These are phyloP conservation scores for Coemansia pectinata DNA, from an alignment of 192 early-diverging fungal species.

Conservation along the genomic window DNA sequence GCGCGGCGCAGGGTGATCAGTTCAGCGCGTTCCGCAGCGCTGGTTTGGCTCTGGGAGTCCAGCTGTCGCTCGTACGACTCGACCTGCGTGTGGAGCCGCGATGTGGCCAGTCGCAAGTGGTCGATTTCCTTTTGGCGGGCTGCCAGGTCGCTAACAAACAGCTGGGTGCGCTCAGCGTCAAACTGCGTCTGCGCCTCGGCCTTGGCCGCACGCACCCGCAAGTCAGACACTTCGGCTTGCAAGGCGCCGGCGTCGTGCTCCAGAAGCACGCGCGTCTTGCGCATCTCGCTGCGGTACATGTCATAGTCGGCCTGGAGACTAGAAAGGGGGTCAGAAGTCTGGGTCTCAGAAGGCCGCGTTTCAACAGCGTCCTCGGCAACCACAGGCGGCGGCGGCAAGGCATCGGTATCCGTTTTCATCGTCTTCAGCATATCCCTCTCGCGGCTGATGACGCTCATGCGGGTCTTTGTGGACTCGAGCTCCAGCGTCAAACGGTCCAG, in stretches of 20 bases:
- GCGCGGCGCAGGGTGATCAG: slow-evolving; percentile 55
- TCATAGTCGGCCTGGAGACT: slow-evolving; percentile 66
- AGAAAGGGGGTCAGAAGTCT: slow-evolving; percentile 23
- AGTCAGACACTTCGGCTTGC: slow-evolving; percentile 59
- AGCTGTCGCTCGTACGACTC: slow-evolving; percentile 63
- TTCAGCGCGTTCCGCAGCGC: slow-evolving; percentile 56
- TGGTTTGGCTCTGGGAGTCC: slow-evolving; percentile 57
- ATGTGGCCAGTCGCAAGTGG: slow-evolving; percentile 63
- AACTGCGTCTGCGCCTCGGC: slow-evolving; percentile 63
- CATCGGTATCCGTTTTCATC: slow-evolving; percentile 18
- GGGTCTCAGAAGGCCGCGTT: not conserved
- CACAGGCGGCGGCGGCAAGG: not conserved
- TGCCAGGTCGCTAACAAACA: slow-evolving; percentile 55
- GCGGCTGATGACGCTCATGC: slow-evolving; percentile 55
- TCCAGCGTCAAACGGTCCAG: slow-evolving; percentile 54
- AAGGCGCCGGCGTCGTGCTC: slow-evolving; percentile 57
- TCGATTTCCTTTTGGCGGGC: slow-evolving; percentile 63
- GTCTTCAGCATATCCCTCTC: slow-evolving; percentile 63
- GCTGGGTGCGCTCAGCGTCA: slow-evolving; percentile 64
- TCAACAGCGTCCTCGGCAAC: not conserved
- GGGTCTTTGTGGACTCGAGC: slow-evolving; percentile 53
- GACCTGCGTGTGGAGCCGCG: slow-evolving; percentile 49
- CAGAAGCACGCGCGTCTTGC: slow-evolving; percentile 58
- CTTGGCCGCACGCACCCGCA: slow-evolving; percentile 64
- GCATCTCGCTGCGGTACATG: slow-evolving; percentile 64